phyloP scores from a whole-genome alignment of 129 eudicot genomes.

The Tanacetum coccineum region DNA sequence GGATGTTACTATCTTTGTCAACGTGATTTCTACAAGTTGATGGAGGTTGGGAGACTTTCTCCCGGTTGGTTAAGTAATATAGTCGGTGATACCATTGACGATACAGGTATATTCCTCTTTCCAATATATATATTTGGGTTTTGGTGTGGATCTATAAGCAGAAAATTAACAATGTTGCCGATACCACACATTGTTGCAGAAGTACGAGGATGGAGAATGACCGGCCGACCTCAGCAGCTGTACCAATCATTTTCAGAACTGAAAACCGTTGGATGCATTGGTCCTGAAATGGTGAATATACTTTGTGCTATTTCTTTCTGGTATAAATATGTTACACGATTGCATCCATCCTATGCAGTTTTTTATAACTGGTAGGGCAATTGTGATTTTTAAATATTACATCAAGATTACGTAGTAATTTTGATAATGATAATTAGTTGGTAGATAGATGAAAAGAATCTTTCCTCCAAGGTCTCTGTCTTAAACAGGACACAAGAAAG shows the following conservation, averaged over 20 bases:
- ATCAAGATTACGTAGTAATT: too few species aligned
- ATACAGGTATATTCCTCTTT: conserved; percentile 10
- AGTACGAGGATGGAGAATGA: conserved; percentile 23
- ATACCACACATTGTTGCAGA: neutral
- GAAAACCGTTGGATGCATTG: neutral
- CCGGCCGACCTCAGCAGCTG: neutral
- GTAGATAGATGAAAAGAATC: too few species aligned
- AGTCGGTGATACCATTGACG: conserved; percentile 17
- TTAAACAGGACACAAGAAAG: too few species aligned
- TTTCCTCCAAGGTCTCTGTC: too few species aligned
- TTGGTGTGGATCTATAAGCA: too few species aligned
- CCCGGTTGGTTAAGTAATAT: conserved; percentile 13
- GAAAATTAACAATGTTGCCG: too few species aligned
- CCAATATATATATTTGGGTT: neutral
- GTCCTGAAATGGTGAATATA: neutral
- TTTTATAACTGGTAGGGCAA: too few species aligned
- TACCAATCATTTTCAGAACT: conserved; percentile 1
- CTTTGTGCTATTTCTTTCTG: too few species aligned
- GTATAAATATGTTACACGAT: too few species aligned
- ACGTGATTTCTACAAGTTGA: conserved; percentile 1
- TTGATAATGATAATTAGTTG: too few species aligned
- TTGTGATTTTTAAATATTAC: too few species aligned
- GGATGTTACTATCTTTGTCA: conserved; percentile 26
- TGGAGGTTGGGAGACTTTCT: conserved; percentile 18
- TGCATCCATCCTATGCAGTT: too few species aligned